Evolutionary conservation across 805 yeast species (phyloP), one percentile per base, ranked within the genome.

Genomic region (Ogataea methylovora): DNA sequence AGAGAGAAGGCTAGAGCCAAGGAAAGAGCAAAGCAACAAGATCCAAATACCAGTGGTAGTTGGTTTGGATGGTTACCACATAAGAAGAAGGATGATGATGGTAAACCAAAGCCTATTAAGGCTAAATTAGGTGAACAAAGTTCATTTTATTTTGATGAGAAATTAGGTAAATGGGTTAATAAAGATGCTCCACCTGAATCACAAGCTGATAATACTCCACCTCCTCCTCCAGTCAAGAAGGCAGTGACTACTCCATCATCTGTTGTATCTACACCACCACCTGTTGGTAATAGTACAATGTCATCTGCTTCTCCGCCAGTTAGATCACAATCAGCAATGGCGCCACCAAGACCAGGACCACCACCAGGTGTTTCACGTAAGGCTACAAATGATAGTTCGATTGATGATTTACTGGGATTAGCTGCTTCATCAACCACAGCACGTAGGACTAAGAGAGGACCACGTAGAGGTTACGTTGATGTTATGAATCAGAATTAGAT

Each of bases 51-150:
- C 10, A 32, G 28, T 34, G 39, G 25, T 13, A 35, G 71, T 13
- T 70, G 80, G 79, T 60, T 73, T 39, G 68, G 80, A 8, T 83
- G 94, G 84, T 58, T 82, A 39, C 65, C 71, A 36, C n/a, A n/a
- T n/a, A 69, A 66, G 29, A 66, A 63, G 41, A 57, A 59, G 31
- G 69, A 68, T 29, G 71, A 73, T 20, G 79, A 73, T 30, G 84
- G 51, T 23, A 43, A 75, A 34, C 85, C 84, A 26, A 84, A 84
- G 50, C 83, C 87, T 0, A 70, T 79, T 41, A 73, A 76, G 42
- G 97, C 96, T 24, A 86, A 92, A 45, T 61, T 92, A 34, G 98
- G 97, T 10, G 84, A 82, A 37, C 71, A 76, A 39, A 81, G 69
- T 51, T 64, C 73, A 13, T 81, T 92, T 52, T 71, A 74, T 49